These are phyloP conservation scores for Ogataea philodendri DNA, from an alignment of 805 yeast genomes.

Conservation along the genomic window DNA sequence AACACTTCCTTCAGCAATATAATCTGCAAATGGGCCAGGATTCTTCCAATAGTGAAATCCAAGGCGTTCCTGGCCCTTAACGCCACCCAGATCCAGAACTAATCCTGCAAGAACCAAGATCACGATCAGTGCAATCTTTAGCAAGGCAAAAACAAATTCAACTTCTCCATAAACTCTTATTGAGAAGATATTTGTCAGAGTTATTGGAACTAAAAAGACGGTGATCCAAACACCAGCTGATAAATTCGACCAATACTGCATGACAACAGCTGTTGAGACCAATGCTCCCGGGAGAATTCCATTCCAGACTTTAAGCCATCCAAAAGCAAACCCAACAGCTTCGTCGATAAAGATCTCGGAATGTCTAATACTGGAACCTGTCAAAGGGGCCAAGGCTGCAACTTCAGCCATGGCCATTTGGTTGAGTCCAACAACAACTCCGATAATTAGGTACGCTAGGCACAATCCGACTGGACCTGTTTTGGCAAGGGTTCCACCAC, in stretches of 20 bases:
- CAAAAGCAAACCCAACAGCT: conserved; percentile 56
- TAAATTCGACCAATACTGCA: conserved; percentile 54
- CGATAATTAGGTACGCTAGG: conserved; percentile 58
- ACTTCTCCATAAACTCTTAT: conserved; percentile 46
- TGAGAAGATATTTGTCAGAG: conserved; percentile 45
- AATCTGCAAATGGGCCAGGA: conserved; percentile 44
- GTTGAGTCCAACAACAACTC: conserved; percentile 55
- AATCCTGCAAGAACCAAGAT: conserved; percentile 54
- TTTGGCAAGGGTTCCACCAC: conserved; percentile 40
- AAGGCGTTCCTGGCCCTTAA: conserved; percentile 41
- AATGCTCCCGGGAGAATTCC: conserved; percentile 53
- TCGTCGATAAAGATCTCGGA: conserved; percentile 34
- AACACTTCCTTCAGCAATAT: conserved; percentile 44
- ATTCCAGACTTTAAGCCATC: conserved; percentile 43
- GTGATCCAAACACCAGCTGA: conserved; percentile 58
- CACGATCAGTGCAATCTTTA: conserved; percentile 59
- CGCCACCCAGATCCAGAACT: conserved; percentile 60
- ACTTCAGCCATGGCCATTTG: conserved; percentile 53
- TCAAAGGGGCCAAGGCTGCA: conserved; percentile 54
- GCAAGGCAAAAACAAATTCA: conserved; percentile 60
- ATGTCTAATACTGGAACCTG: conserved; percentile 50
- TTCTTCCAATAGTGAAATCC: conserved; percentile 40
- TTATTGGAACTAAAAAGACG: conserved; percentile 45
- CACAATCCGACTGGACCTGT: conserved; percentile 41
- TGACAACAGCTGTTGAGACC: conserved; percentile 55